Evolutionary conservation across 2,329 filamentous ascomycete genomes (phyloP).

Genomic region (Rhinocladiella similis): DNA sequence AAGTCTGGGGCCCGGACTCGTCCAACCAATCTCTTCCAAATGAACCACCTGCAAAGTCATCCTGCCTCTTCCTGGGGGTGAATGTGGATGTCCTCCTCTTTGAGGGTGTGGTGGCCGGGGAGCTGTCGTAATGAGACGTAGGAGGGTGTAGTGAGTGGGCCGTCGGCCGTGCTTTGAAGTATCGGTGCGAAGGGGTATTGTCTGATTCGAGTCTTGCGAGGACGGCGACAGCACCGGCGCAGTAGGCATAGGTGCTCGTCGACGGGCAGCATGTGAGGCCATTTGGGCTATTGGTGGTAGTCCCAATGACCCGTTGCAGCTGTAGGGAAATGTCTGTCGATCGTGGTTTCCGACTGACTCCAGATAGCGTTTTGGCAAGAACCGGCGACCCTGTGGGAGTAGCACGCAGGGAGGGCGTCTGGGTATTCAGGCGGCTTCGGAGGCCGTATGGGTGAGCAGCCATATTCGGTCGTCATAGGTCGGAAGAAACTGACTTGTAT

Average conservation of each 20-base stretch:
- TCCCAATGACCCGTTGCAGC: slow-evolving; percentile 66
- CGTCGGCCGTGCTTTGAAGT: slow-evolving; percentile 81
- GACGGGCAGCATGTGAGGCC: slow-evolving; percentile 80
- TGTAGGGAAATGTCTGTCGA: slow-evolving; percentile 21
- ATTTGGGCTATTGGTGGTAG: slow-evolving; percentile 79
- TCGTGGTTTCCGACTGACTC: slow-evolving; percentile 16
- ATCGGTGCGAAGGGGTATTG: slow-evolving; percentile 69
- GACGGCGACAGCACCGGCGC: slow-evolving; percentile 90
- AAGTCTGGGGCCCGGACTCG: slow-evolving; percentile 64
- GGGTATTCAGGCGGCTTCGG: slow-evolving; percentile 26
- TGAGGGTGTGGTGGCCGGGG: slow-evolving; percentile 56
- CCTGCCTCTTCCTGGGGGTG: slow-evolving; percentile 53
- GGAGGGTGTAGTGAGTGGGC: slow-evolving; percentile 65
- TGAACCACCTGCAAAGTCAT: slow-evolving; percentile 40
- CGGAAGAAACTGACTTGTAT: background rate
- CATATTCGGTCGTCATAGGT: slow-evolving; percentile 17
- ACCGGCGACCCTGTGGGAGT: slow-evolving; percentile 19
- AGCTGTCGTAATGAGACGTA: slow-evolving; percentile 56
- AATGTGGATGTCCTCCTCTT: slow-evolving; percentile 57
- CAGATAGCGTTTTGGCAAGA: slow-evolving; percentile 12
- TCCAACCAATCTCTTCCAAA: slow-evolving; percentile 59
- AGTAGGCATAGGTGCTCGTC: slow-evolving; percentile 76
- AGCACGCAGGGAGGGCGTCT: slow-evolving; percentile 19
- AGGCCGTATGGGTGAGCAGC: slow-evolving; percentile 28
- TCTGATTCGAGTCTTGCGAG: slow-evolving; percentile 76